Evolutionary conservation across 768 basidiomycete genomes (phyloP).

Genomic region (Termitomyces sp.): DNA sequence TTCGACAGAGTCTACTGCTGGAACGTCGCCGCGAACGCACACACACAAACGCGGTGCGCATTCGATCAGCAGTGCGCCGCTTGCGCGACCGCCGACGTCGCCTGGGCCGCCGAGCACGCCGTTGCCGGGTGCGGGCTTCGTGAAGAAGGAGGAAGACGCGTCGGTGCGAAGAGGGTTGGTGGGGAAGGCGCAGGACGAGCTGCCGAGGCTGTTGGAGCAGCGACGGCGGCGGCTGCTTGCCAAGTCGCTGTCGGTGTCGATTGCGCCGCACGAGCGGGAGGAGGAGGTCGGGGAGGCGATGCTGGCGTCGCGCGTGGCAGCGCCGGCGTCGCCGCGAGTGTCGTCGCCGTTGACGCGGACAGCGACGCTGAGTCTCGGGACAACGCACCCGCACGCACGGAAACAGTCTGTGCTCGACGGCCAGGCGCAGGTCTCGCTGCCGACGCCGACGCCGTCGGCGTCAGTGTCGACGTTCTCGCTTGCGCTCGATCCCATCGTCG

Average conservation of each 20-base stretch:
- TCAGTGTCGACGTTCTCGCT: conserved; percentile 44
- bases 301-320: conserved; percentile 16
- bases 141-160: conserved; percentile 16
- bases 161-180: conserved; percentile 48
- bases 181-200: conserved; percentile 33
- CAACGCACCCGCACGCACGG: conserved; percentile 72
- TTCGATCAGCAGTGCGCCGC: conserved; percentile 77
- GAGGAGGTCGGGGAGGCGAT: conserved; percentile 24
- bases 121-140: conserved; percentile 11
- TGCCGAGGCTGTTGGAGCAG: conserved; percentile 47
- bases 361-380: conserved; percentile 42
- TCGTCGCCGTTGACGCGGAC: conserved; percentile 46
- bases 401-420: conserved; percentile 66
- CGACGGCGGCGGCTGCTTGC: conserved; percentile 45
- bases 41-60: conserved; percentile 69
- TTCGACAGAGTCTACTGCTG: conserved; percentile 25
- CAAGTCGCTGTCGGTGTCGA: conserved; percentile 64
- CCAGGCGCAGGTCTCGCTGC: conserved; percentile 26
- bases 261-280: conserved; percentile 45
- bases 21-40: conserved; percentile 10
- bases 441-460: conserved; percentile 25
- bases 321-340: conserved; percentile 27
- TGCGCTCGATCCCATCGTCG: conserved; percentile 42
- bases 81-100: conserved; percentile 78
- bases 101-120: conserved; percentile 44